Evolutionary conservation across 495 filamentous ascomycete genomes (phyloP), one percentile per base, ranked within the genome.

Genomic region (Immersiella caudata): DNA sequence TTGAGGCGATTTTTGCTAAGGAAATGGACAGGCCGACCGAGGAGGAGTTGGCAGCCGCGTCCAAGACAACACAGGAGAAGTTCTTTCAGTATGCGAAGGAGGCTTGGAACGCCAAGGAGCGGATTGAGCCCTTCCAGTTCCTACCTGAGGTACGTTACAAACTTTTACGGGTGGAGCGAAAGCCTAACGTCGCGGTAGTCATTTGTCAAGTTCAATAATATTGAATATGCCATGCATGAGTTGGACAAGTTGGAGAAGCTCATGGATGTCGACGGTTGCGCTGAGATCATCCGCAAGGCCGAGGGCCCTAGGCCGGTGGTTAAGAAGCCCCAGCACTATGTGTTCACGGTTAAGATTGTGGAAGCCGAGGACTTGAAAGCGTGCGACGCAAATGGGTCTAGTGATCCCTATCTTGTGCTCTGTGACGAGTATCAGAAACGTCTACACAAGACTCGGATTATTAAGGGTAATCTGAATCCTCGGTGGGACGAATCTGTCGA

Each of bases 291-390:
- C 59, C 85, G 86, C 29, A 86, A 83, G 68, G 80, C 89, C 68
- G 82, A 84, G 22, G 83, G 83, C n/a, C 79, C 75, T 21, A 81
- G 73, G 59, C 81, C 78, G 62, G 27, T 58, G 52, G 81, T 86
- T 24, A 87, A 88, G 72, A 88, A 84, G 70, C 81, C 84, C 27
- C 89, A 87, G 29, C 95, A 94, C 65, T 97, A 96, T 74, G 93
- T 98, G 58, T 99, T 99, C 77, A 98, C 96, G 0, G 94, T 98
- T 78, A 99, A 99, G 81, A 92, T 99, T 59, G 93, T 99, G 29
- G 96, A 99, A 73, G 96, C 91, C n/a, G 96, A 99, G 78, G 96
- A 98, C 71, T 79, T 99, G 68, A 98, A 97, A 76, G 93, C 96
- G 18, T 98, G 96, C 73, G 96, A 99, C 79, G 91, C 96, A 67